phyloP scores from a whole-genome alignment of 352 stramenopile species.

The Phytophthora pistaciae region DNA sequence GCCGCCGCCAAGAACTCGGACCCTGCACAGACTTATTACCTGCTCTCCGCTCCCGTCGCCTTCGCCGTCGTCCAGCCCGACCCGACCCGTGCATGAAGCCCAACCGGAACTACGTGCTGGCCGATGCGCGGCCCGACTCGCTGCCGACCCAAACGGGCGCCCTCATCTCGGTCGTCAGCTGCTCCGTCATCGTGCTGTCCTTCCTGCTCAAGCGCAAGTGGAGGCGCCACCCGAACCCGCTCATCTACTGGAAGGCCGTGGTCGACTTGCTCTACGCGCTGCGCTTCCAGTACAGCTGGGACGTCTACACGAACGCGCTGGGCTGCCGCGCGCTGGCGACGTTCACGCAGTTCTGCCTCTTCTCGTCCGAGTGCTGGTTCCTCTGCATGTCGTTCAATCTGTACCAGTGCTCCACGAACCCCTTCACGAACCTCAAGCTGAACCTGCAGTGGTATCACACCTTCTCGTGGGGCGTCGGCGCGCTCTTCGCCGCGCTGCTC shows the following conservation, averaged over 20 bases:
- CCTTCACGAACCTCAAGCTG: slow-evolving; percentile 85
- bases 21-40: not conserved
- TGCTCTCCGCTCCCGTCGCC: not conserved
- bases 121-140: slow-evolving; percentile 45
- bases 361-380: slow-evolving; percentile 90
- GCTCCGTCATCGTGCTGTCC: slow-evolving; percentile 74
- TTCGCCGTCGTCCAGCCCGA: not conserved
- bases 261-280: slow-evolving; percentile 81
- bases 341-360: slow-evolving; percentile 78
- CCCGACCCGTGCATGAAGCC: slow-evolving; percentile 19
- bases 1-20: not conserved
- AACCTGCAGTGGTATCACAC: slow-evolving; percentile 80
- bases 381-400: slow-evolving; percentile 88
- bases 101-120: slow-evolving; percentile 33
- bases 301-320: slow-evolving; percentile 54
- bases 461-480: slow-evolving; percentile 76
- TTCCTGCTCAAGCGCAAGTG: slow-evolving; percentile 76
- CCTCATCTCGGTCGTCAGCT: slow-evolving; percentile 80
- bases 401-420: slow-evolving; percentile 88
- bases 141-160: slow-evolving; percentile 72
- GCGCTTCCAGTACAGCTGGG: slow-evolving; percentile 80
- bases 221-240: slow-evolving; percentile 81
- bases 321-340: slow-evolving; percentile 68
- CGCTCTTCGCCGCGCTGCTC: slow-evolving; percentile 57
- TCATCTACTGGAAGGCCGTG: slow-evolving; percentile 86